Percentiles rank a stretch among this genome's conserved stretches.
Conservation (phyloP, 768 basidiomycete genomes). For the Rhizopogon vinicolor region DNA sequence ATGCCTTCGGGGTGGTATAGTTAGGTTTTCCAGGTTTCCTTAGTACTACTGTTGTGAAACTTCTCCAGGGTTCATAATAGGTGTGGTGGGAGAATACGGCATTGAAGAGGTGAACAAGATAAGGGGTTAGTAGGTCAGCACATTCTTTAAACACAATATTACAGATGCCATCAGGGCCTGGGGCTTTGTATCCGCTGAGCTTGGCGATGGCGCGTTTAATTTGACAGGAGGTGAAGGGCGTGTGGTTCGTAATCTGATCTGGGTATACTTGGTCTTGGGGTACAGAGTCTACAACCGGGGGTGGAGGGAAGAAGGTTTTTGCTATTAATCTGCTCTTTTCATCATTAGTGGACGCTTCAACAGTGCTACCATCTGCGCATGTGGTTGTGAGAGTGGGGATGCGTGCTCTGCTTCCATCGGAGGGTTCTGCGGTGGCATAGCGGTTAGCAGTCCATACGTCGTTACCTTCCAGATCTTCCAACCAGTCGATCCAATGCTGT, state of each 20-base stretch:
- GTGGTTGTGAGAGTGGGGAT: not conserved
- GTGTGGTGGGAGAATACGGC: constrained; percentile 8
- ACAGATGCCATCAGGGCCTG: constrained; percentile 22
- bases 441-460: constrained; percentile 20
- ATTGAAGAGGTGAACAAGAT: constrained; percentile 7
- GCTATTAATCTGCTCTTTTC: constrained; percentile 17
- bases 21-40: constrained; percentile 31
- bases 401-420: not conserved
- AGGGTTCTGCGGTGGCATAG: constrained; percentile 2
- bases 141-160: constrained; percentile 20
- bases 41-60: constrained; percentile 25
- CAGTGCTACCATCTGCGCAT: no score
- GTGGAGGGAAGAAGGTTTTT: constrained; percentile 20
- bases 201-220: constrained; percentile 5
- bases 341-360: constrained; percentile 9
- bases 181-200: constrained; percentile 15
- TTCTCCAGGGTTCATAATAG: constrained; percentile 17
- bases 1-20: constrained; percentile 30
- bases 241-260: not conserved
- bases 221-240: constrained; percentile 7
- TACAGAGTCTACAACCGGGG: not conserved
- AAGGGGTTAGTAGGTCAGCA: constrained; percentile 5
- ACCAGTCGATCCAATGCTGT: constrained; percentile 16
- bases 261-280: constrained; percentile 10
- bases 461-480: constrained; percentile 12